phyloP scores from a whole-genome alignment of 306 rosid genomes.

The Aeschynomene evenia region DNA sequence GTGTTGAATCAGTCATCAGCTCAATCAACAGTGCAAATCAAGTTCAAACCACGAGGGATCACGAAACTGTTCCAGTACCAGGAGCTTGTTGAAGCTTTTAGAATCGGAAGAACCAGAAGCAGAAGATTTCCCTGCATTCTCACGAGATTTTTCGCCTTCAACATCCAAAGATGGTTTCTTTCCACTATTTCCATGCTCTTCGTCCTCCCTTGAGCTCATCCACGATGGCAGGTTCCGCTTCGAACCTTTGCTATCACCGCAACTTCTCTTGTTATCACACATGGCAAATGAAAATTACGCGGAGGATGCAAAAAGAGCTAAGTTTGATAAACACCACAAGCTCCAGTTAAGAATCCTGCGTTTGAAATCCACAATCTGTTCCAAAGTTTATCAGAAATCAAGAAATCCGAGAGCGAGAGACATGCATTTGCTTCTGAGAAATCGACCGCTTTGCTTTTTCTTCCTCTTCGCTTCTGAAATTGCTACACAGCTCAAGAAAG shows the following conservation, averaged over 20 bases:
- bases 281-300: conserved; percentile 30
- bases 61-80: conserved; percentile 47
- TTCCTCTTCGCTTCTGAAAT: no score
- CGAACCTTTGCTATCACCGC: conserved; percentile 28
- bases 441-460: no score
- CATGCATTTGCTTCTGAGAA: neutral
- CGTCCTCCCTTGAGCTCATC: conserved; percentile 49
- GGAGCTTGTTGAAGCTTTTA: conserved; percentile 50
- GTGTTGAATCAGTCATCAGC: conserved; percentile 9
- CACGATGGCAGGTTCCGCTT: conserved; percentile 74
- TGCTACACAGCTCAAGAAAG: no score
- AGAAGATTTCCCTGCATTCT: conserved; percentile 36
- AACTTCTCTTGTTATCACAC: conserved; percentile 43
- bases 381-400: neutral
- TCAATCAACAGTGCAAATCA: neutral
- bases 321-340: conserved; percentile 16
- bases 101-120: conserved; percentile 36
- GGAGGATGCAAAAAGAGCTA: neutral
- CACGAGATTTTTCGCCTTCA: conserved; percentile 36
- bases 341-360: conserved; percentile 7
- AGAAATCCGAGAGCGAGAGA: neutral
- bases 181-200: conserved; percentile 29
- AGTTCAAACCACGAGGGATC: conserved; percentile 10
- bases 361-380: neutral
- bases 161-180: conserved; percentile 44